Percentiles rank a stretch among this genome's conserved stretches.
These are phyloP conservation scores for Limnanthes douglasii DNA, from an alignment of 345 rosid genomes.

Conservation along the genomic window DNA sequence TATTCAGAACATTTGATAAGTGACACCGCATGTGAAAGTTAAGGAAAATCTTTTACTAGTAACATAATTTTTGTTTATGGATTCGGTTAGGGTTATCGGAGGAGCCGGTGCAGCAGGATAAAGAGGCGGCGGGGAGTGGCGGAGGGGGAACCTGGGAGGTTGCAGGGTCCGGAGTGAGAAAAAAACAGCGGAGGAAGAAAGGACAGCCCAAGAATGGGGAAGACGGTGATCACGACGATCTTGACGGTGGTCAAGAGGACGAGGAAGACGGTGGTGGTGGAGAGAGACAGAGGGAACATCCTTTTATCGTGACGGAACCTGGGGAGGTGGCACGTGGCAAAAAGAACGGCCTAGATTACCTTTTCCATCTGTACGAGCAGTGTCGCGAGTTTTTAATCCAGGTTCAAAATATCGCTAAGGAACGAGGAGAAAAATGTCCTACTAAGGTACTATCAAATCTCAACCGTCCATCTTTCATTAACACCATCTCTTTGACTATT, in stretches of 20 bases:
- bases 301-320: conserved; percentile 99
- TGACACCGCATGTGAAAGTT: too few relatives aligned
- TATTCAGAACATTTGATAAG: too few relatives aligned
- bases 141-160: conserved; percentile 42
- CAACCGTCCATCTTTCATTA: conserved; percentile 3
- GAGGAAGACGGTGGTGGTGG: conserved; percentile 24
- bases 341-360: conserved; percentile 97
- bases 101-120: conserved; percentile 68
- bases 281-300: conserved; percentile 95
- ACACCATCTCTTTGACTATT: not conserved
- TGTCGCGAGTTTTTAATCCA: conserved; percentile 91
- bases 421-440: conserved; percentile 97
- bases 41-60: too few relatives aligned
- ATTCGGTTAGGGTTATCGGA: conserved; percentile 66
- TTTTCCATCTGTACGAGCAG: conserved; percentile 94
- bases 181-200: conserved; percentile 25
- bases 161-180: conserved; percentile 13
- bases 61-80: too few relatives aligned
- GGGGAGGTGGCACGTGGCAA: conserved; percentile 99
- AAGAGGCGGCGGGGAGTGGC: conserved; percentile 48
- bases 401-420: conserved; percentile 85
- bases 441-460: conserved; percentile 51
- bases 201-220: conserved; percentile 23
- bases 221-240: conserved; percentile 20
- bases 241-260: conserved; percentile 26